These are phyloP conservation scores for Grigorovia yakushimaensis DNA, from an alignment of 805 yeast species.

Conservation along the genomic window DNA sequence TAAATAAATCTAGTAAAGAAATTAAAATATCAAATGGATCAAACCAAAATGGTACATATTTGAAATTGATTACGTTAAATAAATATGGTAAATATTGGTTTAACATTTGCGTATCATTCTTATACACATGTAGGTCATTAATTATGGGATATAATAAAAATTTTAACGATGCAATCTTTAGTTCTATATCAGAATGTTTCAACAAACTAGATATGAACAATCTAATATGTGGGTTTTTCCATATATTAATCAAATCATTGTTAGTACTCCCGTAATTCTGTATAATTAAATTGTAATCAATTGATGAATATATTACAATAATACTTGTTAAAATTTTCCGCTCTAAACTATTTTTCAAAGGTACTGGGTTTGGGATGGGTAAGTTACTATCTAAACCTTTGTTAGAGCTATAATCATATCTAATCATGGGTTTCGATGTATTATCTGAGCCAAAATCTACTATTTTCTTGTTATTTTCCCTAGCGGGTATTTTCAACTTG, in stretches of 20 bases:
- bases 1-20: slow-evolving; percentile 15
- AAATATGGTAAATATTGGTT: slow-evolving; percentile 19
- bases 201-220: slow-evolving; percentile 17
- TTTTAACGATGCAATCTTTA: slow-evolving; percentile 17
- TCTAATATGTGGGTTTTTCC: slow-evolving; percentile 11
- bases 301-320: slow-evolving; percentile 10
- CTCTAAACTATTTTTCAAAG: slow-evolving; percentile 15
- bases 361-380: slow-evolving; percentile 18
- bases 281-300: background rate
- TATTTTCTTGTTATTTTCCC: background rate
- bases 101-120: slow-evolving; percentile 9
- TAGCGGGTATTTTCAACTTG: slow-evolving; percentile 4
- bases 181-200: slow-evolving; percentile 13
- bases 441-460: background rate
- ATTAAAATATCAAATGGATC: slow-evolving; percentile 22
- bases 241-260: slow-evolving; percentile 2
- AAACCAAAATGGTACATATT: slow-evolving; percentile 26
- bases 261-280: background rate
- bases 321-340: slow-evolving; percentile 10
- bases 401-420: slow-evolving; percentile 12
- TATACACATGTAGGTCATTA: slow-evolving; percentile 6
- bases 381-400: slow-evolving; percentile 8
- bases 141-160: slow-evolving; percentile 15
- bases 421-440: background rate
- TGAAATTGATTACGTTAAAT: slow-evolving; percentile 17